Conservation (phyloP, 2,329 filamentous ascomycete genomes). For the Elsinoe perseae region DNA sequence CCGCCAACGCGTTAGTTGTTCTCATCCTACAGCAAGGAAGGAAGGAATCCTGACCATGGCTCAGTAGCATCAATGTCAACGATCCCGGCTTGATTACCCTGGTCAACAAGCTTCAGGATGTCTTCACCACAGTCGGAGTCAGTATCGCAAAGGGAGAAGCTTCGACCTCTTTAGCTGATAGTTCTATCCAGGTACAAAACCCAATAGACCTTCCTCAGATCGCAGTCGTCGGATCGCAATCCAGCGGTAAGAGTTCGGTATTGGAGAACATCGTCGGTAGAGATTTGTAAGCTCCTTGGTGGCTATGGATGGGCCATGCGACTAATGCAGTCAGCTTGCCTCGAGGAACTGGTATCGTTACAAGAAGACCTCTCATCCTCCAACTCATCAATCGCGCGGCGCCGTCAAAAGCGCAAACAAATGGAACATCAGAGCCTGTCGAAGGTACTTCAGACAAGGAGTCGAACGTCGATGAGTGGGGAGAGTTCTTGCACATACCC, state of each 20-base stretch:
- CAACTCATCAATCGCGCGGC: conserved; percentile 90
- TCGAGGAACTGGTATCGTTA: conserved; percentile 95
- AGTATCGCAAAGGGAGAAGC: conserved; percentile 29
- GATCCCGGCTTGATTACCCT: conserved; percentile 66
- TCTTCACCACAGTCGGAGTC: conserved; percentile 92
- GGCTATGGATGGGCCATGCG: neutral
- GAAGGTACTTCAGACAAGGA: conserved; percentile 65
- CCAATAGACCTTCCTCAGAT: conserved; percentile 98
- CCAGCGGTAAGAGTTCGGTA: conserved; percentile 98
- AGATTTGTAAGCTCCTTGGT: conserved; percentile 69
- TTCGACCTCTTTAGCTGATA: neutral
- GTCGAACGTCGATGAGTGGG: conserved; percentile 92
- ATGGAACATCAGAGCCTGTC: conserved; percentile 61
- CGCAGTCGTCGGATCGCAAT: conserved; percentile 95
- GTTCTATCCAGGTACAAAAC: conserved; percentile 68
- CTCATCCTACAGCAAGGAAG: neutral
- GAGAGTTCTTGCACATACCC: conserved; percentile 95
- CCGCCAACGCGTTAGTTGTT: conserved; percentile 17
- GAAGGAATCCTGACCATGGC: conserved; percentile 7
- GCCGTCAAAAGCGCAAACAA: conserved; percentile 52
- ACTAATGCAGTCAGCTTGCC: conserved; percentile 60
- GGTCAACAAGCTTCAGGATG: conserved; percentile 99
- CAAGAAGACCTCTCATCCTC: conserved; percentile 86
- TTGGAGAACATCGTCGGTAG: conserved; percentile 97
- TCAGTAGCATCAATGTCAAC: conserved; percentile 60